These are phyloP conservation scores for Drosera capensis DNA, from an alignment of 148 eudicot species.

Conservation along the genomic window DNA sequence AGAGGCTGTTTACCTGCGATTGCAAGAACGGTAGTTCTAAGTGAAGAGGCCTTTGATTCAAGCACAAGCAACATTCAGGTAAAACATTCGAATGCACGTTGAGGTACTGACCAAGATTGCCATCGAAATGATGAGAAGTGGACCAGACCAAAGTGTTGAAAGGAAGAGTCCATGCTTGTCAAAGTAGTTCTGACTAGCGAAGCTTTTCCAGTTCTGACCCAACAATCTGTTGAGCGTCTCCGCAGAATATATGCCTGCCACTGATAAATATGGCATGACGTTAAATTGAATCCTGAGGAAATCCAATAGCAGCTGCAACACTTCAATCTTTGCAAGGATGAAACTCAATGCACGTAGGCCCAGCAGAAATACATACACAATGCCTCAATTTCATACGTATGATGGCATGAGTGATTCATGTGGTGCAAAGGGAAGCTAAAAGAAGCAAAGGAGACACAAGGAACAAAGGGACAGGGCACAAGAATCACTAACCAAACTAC, in stretches of 20 bases:
- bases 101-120: conserved; percentile 66
- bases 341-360: too few relatives aligned
- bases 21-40: background rate
- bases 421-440: too few relatives aligned
- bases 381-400: too few relatives aligned
- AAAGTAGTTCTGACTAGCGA: conserved; percentile 89
- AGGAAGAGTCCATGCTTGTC: conserved; percentile 69
- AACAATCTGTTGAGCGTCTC: conserved; percentile 58
- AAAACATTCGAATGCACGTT: background rate
- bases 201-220: conserved; percentile 60
- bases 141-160: conserved; percentile 88
- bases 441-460: too few relatives aligned
- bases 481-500: too few relatives aligned
- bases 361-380: too few relatives aligned
- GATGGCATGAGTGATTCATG: too few relatives aligned
- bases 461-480: too few relatives aligned
- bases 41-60: background rate
- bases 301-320: too few relatives aligned
- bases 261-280: conserved; percentile 18
- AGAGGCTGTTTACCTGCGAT: conserved; percentile 71
- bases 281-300: background rate
- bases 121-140: conserved; percentile 68
- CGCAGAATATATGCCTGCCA: conserved; percentile 77
- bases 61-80: background rate
- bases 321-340: too few relatives aligned